These are phyloP conservation scores for Phyllosticta citrichinensis DNA, from an alignment of 2,329 filamentous ascomycete genomes.

Conservation along the genomic window DNA sequence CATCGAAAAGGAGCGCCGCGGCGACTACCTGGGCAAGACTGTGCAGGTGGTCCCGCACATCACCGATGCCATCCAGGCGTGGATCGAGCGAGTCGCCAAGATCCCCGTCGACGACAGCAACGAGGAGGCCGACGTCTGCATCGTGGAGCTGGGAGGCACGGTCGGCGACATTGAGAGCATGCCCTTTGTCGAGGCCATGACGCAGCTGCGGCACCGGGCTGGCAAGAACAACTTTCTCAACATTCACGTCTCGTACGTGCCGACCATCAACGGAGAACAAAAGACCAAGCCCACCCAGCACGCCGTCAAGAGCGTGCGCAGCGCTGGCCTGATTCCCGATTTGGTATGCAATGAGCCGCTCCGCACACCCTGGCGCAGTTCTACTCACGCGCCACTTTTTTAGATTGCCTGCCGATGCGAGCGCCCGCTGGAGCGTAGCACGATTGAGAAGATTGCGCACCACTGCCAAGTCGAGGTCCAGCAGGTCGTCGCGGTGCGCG, in stretches of 20 bases:
- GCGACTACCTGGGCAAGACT: conserved; percentile 79
- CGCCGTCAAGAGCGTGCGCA: conserved; percentile 74
- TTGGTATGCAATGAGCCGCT: conserved; percentile 39
- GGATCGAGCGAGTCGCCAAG: conserved; percentile 77
- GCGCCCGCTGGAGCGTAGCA: conserved; percentile 58
- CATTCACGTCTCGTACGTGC: conserved; percentile 84
- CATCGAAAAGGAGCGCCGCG: conserved; percentile 61
- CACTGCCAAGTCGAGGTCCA: conserved; percentile 79
- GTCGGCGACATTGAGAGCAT: conserved; percentile 77
- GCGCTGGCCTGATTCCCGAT: conserved; percentile 55
- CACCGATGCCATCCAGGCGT: conserved; percentile 83
- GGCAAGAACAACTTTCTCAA: conserved; percentile 75
- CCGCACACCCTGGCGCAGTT: conserved; percentile 1
- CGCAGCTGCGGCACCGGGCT: conserved; percentile 62
- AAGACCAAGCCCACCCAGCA: conserved; percentile 97
- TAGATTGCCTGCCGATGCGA: conserved; percentile 91
- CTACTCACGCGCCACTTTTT: conserved; percentile 7
- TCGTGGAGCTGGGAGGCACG: conserved; percentile 62
- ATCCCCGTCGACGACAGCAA: conserved; percentile 79
- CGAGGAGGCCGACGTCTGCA: conserved; percentile 81
- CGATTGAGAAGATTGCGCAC: conserved; percentile 77
- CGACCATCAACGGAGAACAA: conserved; percentile 64
- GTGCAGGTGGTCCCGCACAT: conserved; percentile 90
- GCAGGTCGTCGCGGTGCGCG: conserved; percentile 77
- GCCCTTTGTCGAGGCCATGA: conserved; percentile 80